Percentiles rank a stretch among this genome's conserved stretches.
These are phyloP conservation scores for Centella asiatica DNA, from an alignment of 129 eudicot species.

Conservation along the genomic window DNA sequence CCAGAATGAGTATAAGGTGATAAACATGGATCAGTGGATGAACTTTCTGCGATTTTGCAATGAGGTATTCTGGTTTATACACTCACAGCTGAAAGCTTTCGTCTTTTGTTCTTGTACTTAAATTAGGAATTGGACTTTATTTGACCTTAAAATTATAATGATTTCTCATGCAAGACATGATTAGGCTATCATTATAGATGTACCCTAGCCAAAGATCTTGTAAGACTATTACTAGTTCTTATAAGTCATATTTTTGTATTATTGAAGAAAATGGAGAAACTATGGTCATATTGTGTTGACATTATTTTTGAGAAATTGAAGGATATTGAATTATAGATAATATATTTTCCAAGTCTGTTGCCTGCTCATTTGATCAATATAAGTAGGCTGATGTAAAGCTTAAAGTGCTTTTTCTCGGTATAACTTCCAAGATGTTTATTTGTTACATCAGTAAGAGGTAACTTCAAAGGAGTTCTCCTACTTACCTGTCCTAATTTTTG, in stretches of 20 bases:
- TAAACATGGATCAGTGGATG: constrained; percentile 87
- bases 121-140: background rate
- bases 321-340: background rate
- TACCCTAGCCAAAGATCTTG: background rate
- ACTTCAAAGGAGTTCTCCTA: background rate
- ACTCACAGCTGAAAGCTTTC: background rate
- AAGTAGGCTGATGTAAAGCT: too few relatives aligned
- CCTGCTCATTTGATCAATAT: background rate
- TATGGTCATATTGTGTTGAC: background rate
- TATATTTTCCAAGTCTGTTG: background rate
- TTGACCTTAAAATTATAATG: background rate
- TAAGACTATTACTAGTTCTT: too few relatives aligned
- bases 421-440: too few relatives aligned
- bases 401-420: too few relatives aligned
- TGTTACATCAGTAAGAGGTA: background rate
- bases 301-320: too few relatives aligned
- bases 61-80: constrained; percentile 46
- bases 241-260: background rate
- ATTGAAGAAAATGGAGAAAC: background rate
- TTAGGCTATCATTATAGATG: background rate
- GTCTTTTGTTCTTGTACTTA: background rate
- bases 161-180: background rate
- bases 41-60: constrained; percentile 71
- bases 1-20: constrained; percentile 77
- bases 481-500: background rate